phyloP scores from a whole-genome alignment of 768 basidiomycete species.

The Podaxis sp. region DNA sequence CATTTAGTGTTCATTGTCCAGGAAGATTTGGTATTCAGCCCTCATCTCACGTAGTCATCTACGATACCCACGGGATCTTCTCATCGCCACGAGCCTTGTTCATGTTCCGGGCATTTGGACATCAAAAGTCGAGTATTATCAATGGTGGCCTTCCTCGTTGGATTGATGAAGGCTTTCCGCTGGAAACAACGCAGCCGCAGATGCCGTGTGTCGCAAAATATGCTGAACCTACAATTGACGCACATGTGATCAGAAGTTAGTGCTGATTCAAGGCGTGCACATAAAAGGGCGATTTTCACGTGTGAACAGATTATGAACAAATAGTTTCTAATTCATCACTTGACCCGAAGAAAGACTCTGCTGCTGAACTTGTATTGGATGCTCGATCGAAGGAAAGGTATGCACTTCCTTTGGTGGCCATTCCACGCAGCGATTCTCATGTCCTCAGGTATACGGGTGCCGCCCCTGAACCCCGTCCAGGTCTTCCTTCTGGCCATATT shows the following conservation, averaged over 20 bases:
- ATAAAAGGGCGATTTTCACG: background rate
- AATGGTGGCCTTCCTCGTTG: conserved; percentile 91
- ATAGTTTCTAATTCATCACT: conserved; percentile 66
- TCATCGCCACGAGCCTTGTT: conserved; percentile 89
- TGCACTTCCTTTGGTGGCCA: conserved; percentile 13
- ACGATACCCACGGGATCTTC: conserved; percentile 89
- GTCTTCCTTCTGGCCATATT: conserved; percentile 88
- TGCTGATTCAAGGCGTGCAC: background rate
- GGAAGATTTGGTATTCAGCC: conserved; percentile 71
- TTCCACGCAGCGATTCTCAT: background rate
- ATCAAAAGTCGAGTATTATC: conserved; percentile 78
- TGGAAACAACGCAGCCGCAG: conserved; percentile 35
- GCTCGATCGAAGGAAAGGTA: conserved; percentile 83
- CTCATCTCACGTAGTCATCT: conserved; percentile 80
- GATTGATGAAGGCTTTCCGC: conserved; percentile 59
- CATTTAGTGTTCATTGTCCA: conserved; percentile 12
- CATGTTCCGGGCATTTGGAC: conserved; percentile 92
- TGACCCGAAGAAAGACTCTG: conserved; percentile 36
- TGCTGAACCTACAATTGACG: conserved; percentile 47
- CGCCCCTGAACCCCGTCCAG: conserved; percentile 86
- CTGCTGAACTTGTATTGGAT: conserved; percentile 76
- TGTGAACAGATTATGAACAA: conserved; percentile 65
- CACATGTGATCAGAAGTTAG: conserved; percentile 51
- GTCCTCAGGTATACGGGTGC: conserved; percentile 69
- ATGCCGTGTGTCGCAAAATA: conserved; percentile 34